A percentile compares a stretch with the other conserved stretches of the same genome.
Evolutionary conservation across 805 yeast genomes (phyloP).

Genomic region (Spathaspora arborariae): DNA sequence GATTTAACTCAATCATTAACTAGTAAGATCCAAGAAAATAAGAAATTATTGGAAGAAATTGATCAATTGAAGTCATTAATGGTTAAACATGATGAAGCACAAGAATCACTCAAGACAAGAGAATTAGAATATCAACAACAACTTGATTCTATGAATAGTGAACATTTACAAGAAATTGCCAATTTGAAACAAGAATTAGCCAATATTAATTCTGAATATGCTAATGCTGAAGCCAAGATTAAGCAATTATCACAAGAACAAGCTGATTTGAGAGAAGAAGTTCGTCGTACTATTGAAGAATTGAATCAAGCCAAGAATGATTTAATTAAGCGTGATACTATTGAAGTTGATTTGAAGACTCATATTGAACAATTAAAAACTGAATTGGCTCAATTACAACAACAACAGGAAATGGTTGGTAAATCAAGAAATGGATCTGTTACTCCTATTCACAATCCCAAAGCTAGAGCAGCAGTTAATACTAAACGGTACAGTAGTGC

Average conservation of each 20-base stretch:
- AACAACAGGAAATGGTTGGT: conserved; percentile 9
- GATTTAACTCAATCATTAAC: conserved; percentile 86
- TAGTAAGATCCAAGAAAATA: conserved; percentile 76
- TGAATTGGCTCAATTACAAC: conserved; percentile 46
- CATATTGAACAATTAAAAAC: conserved; percentile 53
- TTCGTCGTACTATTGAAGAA: conserved; percentile 57
- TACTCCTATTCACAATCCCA: conserved; percentile 28
- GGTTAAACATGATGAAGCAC: conserved; percentile 50
- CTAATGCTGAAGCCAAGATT: conserved; percentile 55
- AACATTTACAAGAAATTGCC: conserved; percentile 47
- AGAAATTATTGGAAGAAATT: conserved; percentile 61
- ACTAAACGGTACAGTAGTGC: conserved; percentile 42
- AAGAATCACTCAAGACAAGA: conserved; percentile 51
- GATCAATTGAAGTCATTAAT: conserved; percentile 42
- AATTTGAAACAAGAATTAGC: conserved; percentile 53
- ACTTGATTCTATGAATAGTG: conserved; percentile 40
- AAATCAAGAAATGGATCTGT: background rate
- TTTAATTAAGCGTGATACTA: conserved; percentile 54
- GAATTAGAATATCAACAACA: conserved; percentile 51
- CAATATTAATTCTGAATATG: conserved; percentile 52
- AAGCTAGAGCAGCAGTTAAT: conserved; percentile 27
- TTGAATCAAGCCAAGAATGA: conserved; percentile 58
- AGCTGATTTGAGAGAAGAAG: conserved; percentile 59
- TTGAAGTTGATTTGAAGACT: conserved; percentile 62
- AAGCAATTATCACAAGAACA: conserved; percentile 60